Base-by-base conservation (phyloP, 148 eudicot species). In the Hydrangea macrophylla region DNA sequence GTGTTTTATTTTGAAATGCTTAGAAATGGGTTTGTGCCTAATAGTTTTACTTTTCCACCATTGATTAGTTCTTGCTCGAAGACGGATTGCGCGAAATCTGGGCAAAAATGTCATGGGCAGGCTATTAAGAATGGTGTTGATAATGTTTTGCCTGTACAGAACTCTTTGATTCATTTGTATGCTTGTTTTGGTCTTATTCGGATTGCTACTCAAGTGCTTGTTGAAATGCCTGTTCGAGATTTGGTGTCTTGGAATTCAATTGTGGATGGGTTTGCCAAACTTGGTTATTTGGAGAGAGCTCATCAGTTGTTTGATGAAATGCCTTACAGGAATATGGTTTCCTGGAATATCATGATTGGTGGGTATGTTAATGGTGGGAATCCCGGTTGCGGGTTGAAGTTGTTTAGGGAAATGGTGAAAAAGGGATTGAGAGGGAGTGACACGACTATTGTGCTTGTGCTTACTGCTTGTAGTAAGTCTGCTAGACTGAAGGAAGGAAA, bases 101-200 rank as follows among this genome's bases (percentile, higher is more conserved):
- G 92, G 7, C 61, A 58, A 17, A 83, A 68, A 75, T 85, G 87
- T 54, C 97, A 92, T 73, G 90, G 90, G 58, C 89, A 85, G 62
- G 82, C 60, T 44, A 31, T 85, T 63, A 92, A 92, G 75, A 61
- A 70, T 70, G 97, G 96, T 18, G 81, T 86, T 75, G 86, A 85
- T 75, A 18, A 50, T 24, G 80, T 87, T 53, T 48, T 92, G 70
- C 85, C 64, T 5, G 79, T 92, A 11, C 77, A 73, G 78, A 89
- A 89, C 66, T 85, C 97, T 45, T 76, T 87, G 80, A 76, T 92
- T 73, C 89, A 92, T 81, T 74, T 89, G 70, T 92, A 89, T 65
- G 79, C 70, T 60, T 75, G 83, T 75, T 81, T 81, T 87, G 90
- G 89, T 63, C 10, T 68, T 7, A 75, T 82, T 69, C 75, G 77